phyloP scores from a whole-genome alignment of 345 rosid genomes.

The Anacardium occidentale region DNA sequence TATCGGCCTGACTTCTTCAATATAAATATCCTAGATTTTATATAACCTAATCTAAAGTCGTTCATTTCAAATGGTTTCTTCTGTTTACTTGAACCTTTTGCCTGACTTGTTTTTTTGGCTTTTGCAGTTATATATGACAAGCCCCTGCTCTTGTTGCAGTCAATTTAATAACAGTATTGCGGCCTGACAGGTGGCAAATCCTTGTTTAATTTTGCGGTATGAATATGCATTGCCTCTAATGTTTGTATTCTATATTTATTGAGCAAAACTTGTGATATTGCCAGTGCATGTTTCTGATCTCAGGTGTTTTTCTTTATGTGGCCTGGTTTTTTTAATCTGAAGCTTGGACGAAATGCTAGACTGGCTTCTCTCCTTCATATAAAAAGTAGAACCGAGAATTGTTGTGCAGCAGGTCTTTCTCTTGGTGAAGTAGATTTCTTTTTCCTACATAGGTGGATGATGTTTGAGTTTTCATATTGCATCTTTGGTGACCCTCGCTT shows the following conservation, averaged over 20 bases:
- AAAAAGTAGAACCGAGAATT: constrained; percentile 27
- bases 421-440: constrained; percentile 27
- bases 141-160: constrained; percentile 62
- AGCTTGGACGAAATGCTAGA: constrained; percentile 40
- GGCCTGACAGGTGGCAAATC: constrained; percentile 64
- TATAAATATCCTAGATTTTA: too few relatives aligned
- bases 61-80: not conserved
- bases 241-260: not conserved
- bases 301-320: constrained; percentile 47
- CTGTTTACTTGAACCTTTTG: not conserved
- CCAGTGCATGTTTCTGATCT: constrained; percentile 9
- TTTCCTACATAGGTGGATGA: constrained; percentile 20
- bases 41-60: not conserved
- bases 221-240: constrained; percentile 5
- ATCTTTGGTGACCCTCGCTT: constrained; percentile 3
- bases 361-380: constrained; percentile 39
- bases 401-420: constrained; percentile 37
- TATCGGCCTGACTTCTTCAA: not conserved
- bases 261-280: constrained; percentile 8
- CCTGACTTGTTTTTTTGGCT: not conserved
- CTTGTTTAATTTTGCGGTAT: constrained; percentile 57
- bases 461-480: constrained; percentile 19
- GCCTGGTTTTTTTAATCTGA: constrained; percentile 40
- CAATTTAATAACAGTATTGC: constrained; percentile 41
- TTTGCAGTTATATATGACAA: constrained; percentile 46